Conservation (phyloP, 164 flowering plant genomes). For the Paratinospora sagittata region DNA sequence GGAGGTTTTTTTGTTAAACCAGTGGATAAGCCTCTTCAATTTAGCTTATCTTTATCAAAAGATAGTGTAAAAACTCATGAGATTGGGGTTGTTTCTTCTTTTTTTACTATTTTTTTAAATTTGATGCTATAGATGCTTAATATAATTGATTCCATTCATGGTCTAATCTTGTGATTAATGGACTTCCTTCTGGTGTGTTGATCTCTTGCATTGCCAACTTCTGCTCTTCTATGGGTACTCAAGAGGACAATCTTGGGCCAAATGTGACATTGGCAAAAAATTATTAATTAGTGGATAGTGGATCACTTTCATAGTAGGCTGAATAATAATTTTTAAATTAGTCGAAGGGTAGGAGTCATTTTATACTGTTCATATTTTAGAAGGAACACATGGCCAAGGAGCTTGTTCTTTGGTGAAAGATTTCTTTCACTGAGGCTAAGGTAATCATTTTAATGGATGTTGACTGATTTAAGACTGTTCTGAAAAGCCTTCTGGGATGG, state of each 20-base stretch:
- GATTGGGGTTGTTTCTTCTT: background rate
- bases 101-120: too few relatives aligned
- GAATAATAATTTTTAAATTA: background rate
- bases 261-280: background rate
- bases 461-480: background rate
- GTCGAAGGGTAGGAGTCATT: background rate
- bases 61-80: background rate
- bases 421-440: background rate
- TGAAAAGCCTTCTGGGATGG: background rate
- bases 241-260: background rate
- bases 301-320: background rate
- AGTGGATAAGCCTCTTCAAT: background rate
- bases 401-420: background rate
- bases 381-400: background rate
- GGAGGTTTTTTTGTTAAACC: too few relatives aligned
- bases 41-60: background rate
- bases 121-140: too few relatives aligned
- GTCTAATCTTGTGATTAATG: too few relatives aligned
- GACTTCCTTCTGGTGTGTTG: too few relatives aligned
- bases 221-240: background rate
- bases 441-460: background rate
- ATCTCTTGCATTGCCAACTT: background rate
- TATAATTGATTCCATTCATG: too few relatives aligned
- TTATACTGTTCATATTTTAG: background rate
- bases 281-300: background rate